A percentile compares a stretch with the other conserved stretches of the same genome.
Conservation (phyloP, 129 eudicot species). For the Arctium minus region DNA sequence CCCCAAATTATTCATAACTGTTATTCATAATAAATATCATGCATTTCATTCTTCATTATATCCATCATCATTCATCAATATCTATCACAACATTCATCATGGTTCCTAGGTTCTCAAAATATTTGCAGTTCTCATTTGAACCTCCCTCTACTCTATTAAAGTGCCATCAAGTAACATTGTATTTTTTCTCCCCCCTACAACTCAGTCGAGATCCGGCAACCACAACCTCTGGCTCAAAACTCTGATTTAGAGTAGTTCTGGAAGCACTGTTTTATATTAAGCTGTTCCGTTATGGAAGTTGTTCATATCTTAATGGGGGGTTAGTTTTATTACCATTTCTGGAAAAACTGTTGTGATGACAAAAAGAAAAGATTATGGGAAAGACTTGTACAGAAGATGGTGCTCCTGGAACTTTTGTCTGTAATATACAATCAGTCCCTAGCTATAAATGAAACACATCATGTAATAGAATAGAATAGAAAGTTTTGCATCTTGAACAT, state of each 20-base stretch:
- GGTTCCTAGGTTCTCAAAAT: background rate
- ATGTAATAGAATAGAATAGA: background rate
- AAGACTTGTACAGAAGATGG: slow-evolving; percentile 12
- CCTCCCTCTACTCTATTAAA: background rate
- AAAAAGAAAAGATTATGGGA: background rate
- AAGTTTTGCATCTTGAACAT: slow-evolving; percentile 6
- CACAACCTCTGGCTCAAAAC: background rate
- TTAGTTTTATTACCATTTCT: background rate
- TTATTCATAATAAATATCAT: background rate
- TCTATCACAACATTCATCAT: background rate
- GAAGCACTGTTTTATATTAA: background rate
- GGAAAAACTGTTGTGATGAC: background rate
- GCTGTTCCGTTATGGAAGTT: background rate
- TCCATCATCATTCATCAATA: background rate
- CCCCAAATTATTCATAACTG: background rate
- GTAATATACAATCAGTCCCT: background rate
- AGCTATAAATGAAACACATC: background rate
- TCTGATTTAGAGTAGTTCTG: background rate
- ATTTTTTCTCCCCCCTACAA: background rate
- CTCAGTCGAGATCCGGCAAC: slow-evolving; percentile 4
- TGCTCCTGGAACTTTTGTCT: slow-evolving; percentile 7
- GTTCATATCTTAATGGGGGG: background rate
- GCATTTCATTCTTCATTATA: background rate
- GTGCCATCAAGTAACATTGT: background rate
- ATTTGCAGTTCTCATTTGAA: background rate